Percentiles rank a stretch among this genome's conserved stretches.
Evolutionary conservation across 2,329 filamentous ascomycete species (phyloP).

Genomic region (Drechmeria coniospora): DNA sequence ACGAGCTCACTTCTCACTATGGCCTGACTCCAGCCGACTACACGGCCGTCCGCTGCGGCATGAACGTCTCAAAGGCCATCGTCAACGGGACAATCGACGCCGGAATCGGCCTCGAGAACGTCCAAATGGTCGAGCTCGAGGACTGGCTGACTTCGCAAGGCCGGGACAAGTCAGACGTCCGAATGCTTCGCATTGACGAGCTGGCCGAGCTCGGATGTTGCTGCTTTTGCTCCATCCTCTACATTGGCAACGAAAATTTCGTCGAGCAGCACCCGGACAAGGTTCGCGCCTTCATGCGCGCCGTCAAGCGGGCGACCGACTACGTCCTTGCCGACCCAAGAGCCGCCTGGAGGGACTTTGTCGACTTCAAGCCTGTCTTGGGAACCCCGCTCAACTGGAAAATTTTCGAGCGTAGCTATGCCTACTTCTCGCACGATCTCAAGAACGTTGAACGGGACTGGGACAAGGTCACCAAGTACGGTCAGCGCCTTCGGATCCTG

Average conservation of each 20-base stretch:
- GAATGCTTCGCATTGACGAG: conserved; percentile 71
- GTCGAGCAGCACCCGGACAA: conserved; percentile 49
- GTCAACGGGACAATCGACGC: conserved; percentile 59
- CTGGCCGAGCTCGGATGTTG: conserved; percentile 67
- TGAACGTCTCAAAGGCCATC: conserved; percentile 68
- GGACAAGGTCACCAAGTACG: conserved; percentile 63
- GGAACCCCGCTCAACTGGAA: conserved; percentile 53
- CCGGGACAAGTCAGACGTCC: conserved; percentile 50
- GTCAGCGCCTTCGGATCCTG: conserved; percentile 56
- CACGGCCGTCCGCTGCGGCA: conserved; percentile 62
- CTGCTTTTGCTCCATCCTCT: conserved; percentile 71
- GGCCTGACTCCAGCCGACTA: conserved; percentile 60
- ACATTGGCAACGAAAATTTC: conserved; percentile 65
- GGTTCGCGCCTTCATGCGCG: conserved; percentile 51
- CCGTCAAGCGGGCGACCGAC: conserved; percentile 61
- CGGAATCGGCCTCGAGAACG: conserved; percentile 63
- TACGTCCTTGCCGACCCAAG: conserved; percentile 50
- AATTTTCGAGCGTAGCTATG: conserved; percentile 66
- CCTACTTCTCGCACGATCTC: conserved; percentile 59
- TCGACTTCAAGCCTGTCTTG: conserved; percentile 59
- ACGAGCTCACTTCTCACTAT: conserved; percentile 65
- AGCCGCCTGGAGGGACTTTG: conserved; percentile 50
- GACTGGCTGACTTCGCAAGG: conserved; percentile 54
- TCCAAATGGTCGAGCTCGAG: conserved; percentile 70
- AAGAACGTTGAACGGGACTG: conserved; percentile 65